phyloP scores from a whole-genome alignment of 192 early-diverging fungal species.

The Funneliformis geosporum region DNA sequence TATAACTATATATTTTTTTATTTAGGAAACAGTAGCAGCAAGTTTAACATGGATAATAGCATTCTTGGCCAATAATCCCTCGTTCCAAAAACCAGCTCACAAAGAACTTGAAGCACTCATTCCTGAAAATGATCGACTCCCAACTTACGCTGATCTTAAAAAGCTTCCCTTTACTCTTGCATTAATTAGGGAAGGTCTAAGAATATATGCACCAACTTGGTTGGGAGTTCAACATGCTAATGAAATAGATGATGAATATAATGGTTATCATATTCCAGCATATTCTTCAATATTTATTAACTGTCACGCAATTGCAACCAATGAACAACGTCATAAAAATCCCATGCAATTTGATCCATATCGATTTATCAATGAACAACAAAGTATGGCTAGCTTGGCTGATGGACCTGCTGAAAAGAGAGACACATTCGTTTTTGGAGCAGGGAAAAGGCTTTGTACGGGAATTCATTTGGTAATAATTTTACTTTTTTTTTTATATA shows the following conservation, averaged over 20 bases:
- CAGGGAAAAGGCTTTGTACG: conserved; percentile 29
- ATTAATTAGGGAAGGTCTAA: conserved; percentile 40
- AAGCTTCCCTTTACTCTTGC: conserved; percentile 39
- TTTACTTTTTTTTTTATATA: neutral
- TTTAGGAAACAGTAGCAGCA: neutral
- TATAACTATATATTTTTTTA: too few species aligned
- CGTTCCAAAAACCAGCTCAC: conserved; percentile 23
- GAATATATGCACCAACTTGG: conserved; percentile 36
- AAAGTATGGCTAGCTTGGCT: conserved; percentile 16
- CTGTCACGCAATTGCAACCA: conserved; percentile 51
- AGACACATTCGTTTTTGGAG: conserved; percentile 26
- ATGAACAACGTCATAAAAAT: conserved; percentile 40
- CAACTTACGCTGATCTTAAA: conserved; percentile 1
- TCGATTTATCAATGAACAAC: conserved; percentile 23
- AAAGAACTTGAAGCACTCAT: conserved; percentile 19
- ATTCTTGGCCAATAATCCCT: conserved; percentile 26
- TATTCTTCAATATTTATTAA: conserved; percentile 55
- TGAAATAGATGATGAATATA: conserved; percentile 39
- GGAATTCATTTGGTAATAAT: conserved; percentile 6
- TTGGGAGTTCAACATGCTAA: conserved; percentile 43
- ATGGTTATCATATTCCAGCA: conserved; percentile 52
- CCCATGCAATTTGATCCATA: conserved; percentile 54
- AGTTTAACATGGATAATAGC: conserved; percentile 29
- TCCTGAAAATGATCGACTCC: conserved; percentile 10
- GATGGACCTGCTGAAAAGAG: neutral